Evolutionary conservation across 1,284 basidiomycete species (phyloP), one percentile per base, ranked within the genome.

Genomic region (Apiotrichum veenhuisii): DNA sequence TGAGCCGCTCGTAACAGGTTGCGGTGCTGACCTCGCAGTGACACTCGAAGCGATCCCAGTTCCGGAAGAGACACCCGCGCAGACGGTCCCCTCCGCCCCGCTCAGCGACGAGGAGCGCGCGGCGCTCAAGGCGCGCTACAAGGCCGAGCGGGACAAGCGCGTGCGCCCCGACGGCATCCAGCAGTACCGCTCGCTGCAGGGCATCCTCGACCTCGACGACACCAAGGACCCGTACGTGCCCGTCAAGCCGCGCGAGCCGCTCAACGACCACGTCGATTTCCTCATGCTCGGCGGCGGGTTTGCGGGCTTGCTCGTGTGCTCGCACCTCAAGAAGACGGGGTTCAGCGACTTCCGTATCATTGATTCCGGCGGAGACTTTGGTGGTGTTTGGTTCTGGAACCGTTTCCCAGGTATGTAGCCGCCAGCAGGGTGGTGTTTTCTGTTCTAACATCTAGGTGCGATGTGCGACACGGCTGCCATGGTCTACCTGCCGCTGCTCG

Each of bases 351-450:
- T 61, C 20, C 55, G 59, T 17, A 61, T 61, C 41, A 33, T 61
- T 45, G 59, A 61, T 15, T 27, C 22, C 23, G 59, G 48, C 17
- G 59, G 59, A 44, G 52, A 61, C 52, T 58, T 61, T 33, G 59
- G 59, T 22, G 59, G 59, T n/a, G 59, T 61, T 3, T 61, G 59
- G 59, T 57, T 53, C 58, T 61, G 59, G 59, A 61, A 61, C 50
- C 59, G 59, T 37, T 61, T 49, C 53, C 59, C 59, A 1, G 59
- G n/a, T n/a, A n/a, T n/a, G n/a, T n/a, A n/a, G n/a, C n/a, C n/a
- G n/a, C n/a, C n/a, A n/a, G n/a, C n/a, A n/a, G n/a, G n/a, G n/a
- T n/a, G n/a, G n/a, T n/a, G n/a, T n/a, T n/a, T n/a, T n/a, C n/a
- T n/a, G n/a, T n/a, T n/a, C n/a, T n/a, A n/a, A n/a, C n/a, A n/a